Evolutionary conservation across 179 eudicot genomes (phyloP).

Genomic region (Drosera spatulata): DNA sequence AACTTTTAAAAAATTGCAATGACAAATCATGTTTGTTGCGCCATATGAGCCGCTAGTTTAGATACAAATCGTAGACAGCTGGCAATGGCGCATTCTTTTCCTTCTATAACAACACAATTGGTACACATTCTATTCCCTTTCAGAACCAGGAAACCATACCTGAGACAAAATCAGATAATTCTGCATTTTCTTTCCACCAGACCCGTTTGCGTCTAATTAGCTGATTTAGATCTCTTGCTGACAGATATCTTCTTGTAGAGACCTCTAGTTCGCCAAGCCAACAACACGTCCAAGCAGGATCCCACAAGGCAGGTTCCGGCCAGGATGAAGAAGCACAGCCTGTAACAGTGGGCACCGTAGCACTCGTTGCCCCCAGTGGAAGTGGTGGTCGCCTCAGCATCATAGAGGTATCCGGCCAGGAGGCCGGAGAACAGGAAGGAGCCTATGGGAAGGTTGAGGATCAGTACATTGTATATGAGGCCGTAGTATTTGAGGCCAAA

Average conservation of each 20-base stretch:
- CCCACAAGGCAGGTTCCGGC: slow-evolving; percentile 65
- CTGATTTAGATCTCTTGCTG: slow-evolving; percentile 31
- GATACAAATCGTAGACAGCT: too few species aligned
- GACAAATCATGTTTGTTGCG: too few species aligned
- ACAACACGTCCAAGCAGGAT: slow-evolving; percentile 47
- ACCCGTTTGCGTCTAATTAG: too few species aligned
- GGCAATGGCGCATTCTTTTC: too few species aligned
- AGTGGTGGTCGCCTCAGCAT: slow-evolving; percentile 55
- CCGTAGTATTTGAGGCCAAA: slow-evolving; percentile 90
- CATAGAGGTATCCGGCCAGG: slow-evolving; percentile 71
- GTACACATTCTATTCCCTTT: too few species aligned
- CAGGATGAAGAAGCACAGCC: slow-evolving; percentile 75
- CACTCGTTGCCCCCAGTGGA: slow-evolving; percentile 73
- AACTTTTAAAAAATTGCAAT: too few species aligned
- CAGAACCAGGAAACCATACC: too few species aligned
- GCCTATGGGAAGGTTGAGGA: slow-evolving; percentile 80
- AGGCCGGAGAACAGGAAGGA: slow-evolving; percentile 91
- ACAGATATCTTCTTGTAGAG: slow-evolving; percentile 54
- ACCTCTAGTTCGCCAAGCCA: slow-evolving; percentile 47
- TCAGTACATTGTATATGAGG: slow-evolving; percentile 76
- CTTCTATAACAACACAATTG: too few species aligned
- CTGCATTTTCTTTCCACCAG: too few species aligned
- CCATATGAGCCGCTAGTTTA: too few species aligned
- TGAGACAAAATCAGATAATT: too few species aligned
- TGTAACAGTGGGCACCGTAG: slow-evolving; percentile 70